These are phyloP conservation scores for Deinandra increscens DNA, from an alignment of 129 eudicot genomes.

Conservation along the genomic window DNA sequence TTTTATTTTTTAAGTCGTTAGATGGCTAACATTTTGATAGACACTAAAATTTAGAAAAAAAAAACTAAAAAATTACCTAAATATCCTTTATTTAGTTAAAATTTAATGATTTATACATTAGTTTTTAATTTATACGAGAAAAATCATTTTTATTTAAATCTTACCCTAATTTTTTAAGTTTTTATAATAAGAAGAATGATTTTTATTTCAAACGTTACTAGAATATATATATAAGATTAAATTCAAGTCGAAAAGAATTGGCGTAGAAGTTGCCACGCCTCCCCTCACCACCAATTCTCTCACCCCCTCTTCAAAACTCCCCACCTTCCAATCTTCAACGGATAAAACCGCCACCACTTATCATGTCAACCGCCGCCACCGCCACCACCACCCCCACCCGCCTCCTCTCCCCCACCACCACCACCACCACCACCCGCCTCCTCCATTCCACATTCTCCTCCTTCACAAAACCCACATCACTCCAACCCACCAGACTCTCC, in stretches of 20 bases:
- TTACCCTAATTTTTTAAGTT: too few relatives aligned
- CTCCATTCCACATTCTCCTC: constrained; percentile 19
- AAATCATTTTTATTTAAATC: too few relatives aligned
- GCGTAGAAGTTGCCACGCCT: constrained; percentile 30
- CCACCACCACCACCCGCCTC: constrained; percentile 27
- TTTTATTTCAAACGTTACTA: too few relatives aligned
- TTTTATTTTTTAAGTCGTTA: too few relatives aligned
- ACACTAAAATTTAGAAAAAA: too few relatives aligned
- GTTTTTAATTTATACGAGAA: too few relatives aligned
- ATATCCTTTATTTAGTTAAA: too few relatives aligned
- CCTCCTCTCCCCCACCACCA: constrained; percentile 1
- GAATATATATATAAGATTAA: too few relatives aligned
- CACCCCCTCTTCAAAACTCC: constrained; percentile 20
- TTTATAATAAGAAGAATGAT: too few relatives aligned
- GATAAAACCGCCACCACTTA: constrained; percentile 37
- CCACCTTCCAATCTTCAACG: constrained; percentile 16
- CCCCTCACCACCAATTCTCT: background rate
- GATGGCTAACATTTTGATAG: too few relatives aligned
- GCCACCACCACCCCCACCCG: constrained; percentile 20
- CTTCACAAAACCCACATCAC: constrained; percentile 36
- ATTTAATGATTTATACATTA: too few relatives aligned
- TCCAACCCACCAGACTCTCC: constrained; percentile 36
- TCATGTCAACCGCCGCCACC: constrained; percentile 43
- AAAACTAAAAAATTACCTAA: too few relatives aligned
- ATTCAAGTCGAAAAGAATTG: background rate